phyloP scores from a whole-genome alignment of 148 eudicot genomes.

The Tetragonia tetragonoides region DNA sequence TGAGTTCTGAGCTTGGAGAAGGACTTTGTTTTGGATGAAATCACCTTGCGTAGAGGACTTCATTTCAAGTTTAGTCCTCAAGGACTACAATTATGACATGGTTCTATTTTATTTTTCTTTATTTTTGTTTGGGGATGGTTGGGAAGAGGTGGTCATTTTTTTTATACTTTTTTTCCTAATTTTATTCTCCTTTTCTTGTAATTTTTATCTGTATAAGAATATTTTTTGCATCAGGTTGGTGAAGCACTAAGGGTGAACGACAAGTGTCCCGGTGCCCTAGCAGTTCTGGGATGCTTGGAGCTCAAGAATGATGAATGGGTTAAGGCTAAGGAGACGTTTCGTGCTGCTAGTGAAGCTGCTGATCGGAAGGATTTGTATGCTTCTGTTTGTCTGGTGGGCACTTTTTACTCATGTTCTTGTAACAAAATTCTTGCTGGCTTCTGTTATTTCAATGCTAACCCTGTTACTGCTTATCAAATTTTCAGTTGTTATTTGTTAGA shows the following conservation, averaged over 20 bases:
- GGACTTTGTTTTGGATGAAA: background rate
- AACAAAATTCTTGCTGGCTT: background rate
- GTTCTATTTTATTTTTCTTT: too few species aligned
- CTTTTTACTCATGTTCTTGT: background rate
- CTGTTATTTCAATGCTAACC: background rate
- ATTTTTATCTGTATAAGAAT: conserved; percentile 7
- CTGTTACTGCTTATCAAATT: background rate
- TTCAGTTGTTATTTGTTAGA: background rate
- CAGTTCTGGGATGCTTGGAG: conserved; percentile 93
- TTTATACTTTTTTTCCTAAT: background rate
- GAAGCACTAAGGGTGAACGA: conserved; percentile 87
- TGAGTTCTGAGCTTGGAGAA: background rate
- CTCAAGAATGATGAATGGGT: conserved; percentile 99
- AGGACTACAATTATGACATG: background rate
- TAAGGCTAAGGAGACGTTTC: conserved; percentile 95
- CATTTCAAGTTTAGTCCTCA: background rate
- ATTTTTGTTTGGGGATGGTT: background rate
- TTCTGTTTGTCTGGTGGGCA: conserved; percentile 73
- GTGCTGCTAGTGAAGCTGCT: conserved; percentile 84
- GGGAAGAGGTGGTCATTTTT: background rate
- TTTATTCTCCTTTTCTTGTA: background rate
- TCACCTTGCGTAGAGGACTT: background rate
- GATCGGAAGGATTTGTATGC: conserved; percentile 85
- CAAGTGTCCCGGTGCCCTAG: conserved; percentile 74
- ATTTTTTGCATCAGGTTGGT: conserved; percentile 49